Conservation (phyloP, 2,329 filamentous ascomycete genomes). For the Penicillium sp. region DNA sequence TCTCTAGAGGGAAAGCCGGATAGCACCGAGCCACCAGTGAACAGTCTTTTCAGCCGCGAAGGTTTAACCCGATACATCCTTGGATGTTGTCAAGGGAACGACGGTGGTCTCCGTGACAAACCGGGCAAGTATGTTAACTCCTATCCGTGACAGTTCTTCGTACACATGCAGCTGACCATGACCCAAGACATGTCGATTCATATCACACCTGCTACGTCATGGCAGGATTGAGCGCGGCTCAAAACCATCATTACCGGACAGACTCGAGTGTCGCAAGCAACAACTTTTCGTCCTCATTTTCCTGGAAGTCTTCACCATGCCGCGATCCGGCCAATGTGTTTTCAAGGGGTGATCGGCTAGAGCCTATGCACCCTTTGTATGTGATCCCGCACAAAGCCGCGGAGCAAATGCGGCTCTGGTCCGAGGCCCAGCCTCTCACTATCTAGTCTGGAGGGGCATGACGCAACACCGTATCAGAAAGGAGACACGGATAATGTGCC, state of each 20-base stretch:
- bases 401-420: conserved; percentile 64
- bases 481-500: neutral
- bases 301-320: conserved; percentile 40
- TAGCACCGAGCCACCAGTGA: conserved; percentile 22
- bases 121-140: conserved; percentile 69
- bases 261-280: conserved; percentile 29
- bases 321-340: conserved; percentile 58
- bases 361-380: conserved; percentile 76
- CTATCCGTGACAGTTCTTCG: neutral
- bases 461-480: neutral
- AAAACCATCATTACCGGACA: conserved; percentile 60
- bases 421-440: conserved; percentile 41
- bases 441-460: neutral
- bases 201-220: conserved; percentile 95
- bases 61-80: conserved; percentile 87
- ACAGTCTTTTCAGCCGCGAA: conserved; percentile 69
- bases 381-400: conserved; percentile 72
- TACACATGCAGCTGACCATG: conserved; percentile 20
- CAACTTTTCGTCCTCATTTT: conserved; percentile 37
- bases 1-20: conserved; percentile 58
- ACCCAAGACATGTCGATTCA: conserved; percentile 70
- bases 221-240: conserved; percentile 76
- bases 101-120: conserved; percentile 88
- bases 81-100: conserved; percentile 74
- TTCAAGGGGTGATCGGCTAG: conserved; percentile 67